Evolutionary conservation across 345 rosid genomes (phyloP).

Genomic region (Carallia brachiata): DNA sequence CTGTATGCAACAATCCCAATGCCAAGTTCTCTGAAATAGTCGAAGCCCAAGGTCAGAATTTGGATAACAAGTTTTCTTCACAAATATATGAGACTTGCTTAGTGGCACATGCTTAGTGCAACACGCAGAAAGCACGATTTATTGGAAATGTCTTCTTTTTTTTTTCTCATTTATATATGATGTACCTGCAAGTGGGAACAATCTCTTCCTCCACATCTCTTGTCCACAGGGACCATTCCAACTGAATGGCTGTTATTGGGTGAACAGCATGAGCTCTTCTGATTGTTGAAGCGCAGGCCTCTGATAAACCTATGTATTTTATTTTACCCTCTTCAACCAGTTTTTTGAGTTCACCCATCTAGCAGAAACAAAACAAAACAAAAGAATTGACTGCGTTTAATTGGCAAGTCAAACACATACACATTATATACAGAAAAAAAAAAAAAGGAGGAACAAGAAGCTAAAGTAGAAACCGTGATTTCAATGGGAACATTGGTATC

Average conservation of each 20-base stretch:
- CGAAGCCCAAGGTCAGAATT: slow-evolving; percentile 1
- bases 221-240: slow-evolving; percentile 82
- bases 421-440: not conserved
- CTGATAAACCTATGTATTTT: slow-evolving; percentile 65
- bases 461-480: slow-evolving; percentile 38
- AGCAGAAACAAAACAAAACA: not conserved
- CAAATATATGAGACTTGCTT: not conserved
- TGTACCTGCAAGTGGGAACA: slow-evolving; percentile 38
- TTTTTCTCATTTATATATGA: not conserved
- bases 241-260: slow-evolving; percentile 62
- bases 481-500: slow-evolving; percentile 58
- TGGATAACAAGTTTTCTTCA: not conserved
- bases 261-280: slow-evolving; percentile 82
- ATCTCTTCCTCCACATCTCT: slow-evolving; percentile 78
- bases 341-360: slow-evolving; percentile 68
- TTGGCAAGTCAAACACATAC: not conserved
- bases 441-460: not conserved
- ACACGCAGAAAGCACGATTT: not conserved
- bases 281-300: slow-evolving; percentile 79
- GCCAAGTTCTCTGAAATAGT: slow-evolving; percentile 58
- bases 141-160: too few relatives aligned
- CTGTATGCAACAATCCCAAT: slow-evolving; percentile 73
- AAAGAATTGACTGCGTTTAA: not conserved
- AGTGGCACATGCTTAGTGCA: not conserved
- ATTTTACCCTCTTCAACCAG: slow-evolving; percentile 74